These are phyloP conservation scores for Sutorius australiensis DNA, from an alignment of 768 basidiomycete genomes.

Conservation along the genomic window DNA sequence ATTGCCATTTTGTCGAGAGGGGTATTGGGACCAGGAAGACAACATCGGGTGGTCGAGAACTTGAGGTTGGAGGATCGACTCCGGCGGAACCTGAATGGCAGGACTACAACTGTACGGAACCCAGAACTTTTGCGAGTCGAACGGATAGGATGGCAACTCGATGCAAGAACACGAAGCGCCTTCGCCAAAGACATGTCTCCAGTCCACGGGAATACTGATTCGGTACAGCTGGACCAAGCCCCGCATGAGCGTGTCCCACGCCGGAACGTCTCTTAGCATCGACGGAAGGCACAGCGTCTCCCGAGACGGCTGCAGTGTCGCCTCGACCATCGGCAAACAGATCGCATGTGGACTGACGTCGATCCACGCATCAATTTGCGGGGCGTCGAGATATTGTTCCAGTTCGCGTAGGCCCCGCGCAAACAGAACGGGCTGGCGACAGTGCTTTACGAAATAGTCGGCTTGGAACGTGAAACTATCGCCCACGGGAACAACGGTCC, in stretches of 20 bases:
- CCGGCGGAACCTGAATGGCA: background rate
- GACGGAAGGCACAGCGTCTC: conserved; percentile 44
- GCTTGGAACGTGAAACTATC: conserved; percentile 45
- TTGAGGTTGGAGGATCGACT: background rate
- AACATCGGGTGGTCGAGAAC: conserved; percentile 36
- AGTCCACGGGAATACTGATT: conserved; percentile 40
- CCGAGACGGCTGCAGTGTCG: conserved; percentile 25
- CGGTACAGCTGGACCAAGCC: conserved; percentile 49
- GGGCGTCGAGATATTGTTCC: conserved; percentile 23
- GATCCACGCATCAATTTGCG: conserved; percentile 47
- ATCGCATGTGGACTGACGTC: conserved; percentile 66
- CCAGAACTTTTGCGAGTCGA: conserved; percentile 55
- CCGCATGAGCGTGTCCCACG: conserved; percentile 43
- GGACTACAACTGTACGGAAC: conserved; percentile 39
- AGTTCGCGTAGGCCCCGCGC: conserved; percentile 46
- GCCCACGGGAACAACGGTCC: conserved; percentile 49
- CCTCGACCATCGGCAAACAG: conserved; percentile 55
- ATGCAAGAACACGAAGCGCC: conserved; percentile 39
- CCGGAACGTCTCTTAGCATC: conserved; percentile 41
- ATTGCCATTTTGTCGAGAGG: conserved; percentile 31
- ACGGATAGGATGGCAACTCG: conserved; percentile 65
- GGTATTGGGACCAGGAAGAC: conserved; percentile 41
- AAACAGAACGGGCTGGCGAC: conserved; percentile 53
- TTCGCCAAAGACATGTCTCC: conserved; percentile 53
- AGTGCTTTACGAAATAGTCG: conserved; percentile 58